Conservation (phyloP, 768 basidiomycete species). For the Rickenella mellea region DNA sequence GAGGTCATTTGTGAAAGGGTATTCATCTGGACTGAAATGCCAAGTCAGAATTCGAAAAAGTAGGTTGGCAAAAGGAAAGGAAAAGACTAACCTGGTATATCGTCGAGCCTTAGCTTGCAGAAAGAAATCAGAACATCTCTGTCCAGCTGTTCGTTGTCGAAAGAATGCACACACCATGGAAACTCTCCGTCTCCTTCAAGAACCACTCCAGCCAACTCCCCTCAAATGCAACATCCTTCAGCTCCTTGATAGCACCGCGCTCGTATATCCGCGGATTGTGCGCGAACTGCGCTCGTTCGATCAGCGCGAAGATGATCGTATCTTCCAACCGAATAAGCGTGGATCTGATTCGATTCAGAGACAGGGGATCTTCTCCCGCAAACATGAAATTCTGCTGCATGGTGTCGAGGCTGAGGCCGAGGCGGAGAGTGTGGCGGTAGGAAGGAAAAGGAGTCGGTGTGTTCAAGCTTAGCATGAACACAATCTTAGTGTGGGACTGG, state of each 20-base stretch:
- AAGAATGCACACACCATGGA: constrained; percentile 64
- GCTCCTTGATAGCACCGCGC: constrained; percentile 68
- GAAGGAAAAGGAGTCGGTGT: too few relatives aligned
- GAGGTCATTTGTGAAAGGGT: constrained; percentile 81
- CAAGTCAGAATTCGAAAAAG: neutral
- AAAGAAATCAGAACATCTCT: neutral
- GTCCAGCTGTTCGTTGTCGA: neutral
- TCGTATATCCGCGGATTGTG: constrained; percentile 87
- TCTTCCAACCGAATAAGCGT: constrained; percentile 90
- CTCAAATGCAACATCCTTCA: constrained; percentile 60
- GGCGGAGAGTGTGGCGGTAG: too few relatives aligned
- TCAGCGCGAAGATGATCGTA: constrained; percentile 96
- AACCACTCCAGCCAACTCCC: constrained; percentile 99
- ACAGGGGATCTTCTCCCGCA: constrained; percentile 59
- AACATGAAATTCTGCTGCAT: constrained; percentile 54
- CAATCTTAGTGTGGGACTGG: too few relatives aligned
- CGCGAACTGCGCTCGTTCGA: constrained; percentile 95
- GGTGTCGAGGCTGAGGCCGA: too few relatives aligned
- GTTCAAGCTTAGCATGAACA: neutral
- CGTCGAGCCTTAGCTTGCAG: constrained; percentile 80
- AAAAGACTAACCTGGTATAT: constrained; percentile 68
- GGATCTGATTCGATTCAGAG: constrained; percentile 79
- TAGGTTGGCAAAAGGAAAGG: neutral
- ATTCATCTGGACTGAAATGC: constrained; percentile 81
- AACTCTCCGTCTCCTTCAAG: constrained; percentile 86